phyloP scores from a whole-genome alignment of 2,329 filamentous ascomycete genomes.

The Xylaria hypoxylon region DNA sequence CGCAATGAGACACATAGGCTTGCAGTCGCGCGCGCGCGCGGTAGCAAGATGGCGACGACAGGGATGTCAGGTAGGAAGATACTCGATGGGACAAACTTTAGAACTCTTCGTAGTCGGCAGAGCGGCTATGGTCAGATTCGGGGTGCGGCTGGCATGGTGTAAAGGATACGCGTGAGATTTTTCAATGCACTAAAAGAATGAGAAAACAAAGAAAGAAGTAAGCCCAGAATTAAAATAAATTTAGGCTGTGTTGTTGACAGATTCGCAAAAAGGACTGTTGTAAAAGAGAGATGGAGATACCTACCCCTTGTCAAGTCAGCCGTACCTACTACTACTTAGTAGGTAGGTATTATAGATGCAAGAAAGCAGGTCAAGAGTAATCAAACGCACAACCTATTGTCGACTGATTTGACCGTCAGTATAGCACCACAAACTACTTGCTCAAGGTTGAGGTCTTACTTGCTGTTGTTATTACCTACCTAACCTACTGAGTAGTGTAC shows the following conservation, averaged over 20 bases:
- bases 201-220: background rate
- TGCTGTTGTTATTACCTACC: too few species aligned
- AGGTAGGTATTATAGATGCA: background rate
- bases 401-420: slow-evolving; percentile 19
- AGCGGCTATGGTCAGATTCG: slow-evolving; percentile 25
- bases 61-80: slow-evolving; percentile 13
- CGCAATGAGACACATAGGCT: slow-evolving; percentile 26
- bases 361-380: slow-evolving; percentile 23
- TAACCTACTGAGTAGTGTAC: too few species aligned
- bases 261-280: slow-evolving; percentile 21
- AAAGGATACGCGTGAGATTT: background rate
- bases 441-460: too few species aligned
- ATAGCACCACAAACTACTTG: slow-evolving; percentile 11
- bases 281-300: slow-evolving; percentile 9
- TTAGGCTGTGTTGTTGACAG: slow-evolving; percentile 30
- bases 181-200: background rate
- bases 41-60: slow-evolving; percentile 22
- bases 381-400: slow-evolving; percentile 23
- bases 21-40: slow-evolving; percentile 28
- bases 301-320: slow-evolving; percentile 29
- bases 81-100: slow-evolving; percentile 17
- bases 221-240: background rate
- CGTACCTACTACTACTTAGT: slow-evolving; percentile 18
- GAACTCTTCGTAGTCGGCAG: slow-evolving; percentile 27
- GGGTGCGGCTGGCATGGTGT: slow-evolving; percentile 26